These are phyloP conservation scores for Aspergillus pseudonomiae DNA, from an alignment of 2,329 filamentous ascomycete species.

Conservation along the genomic window DNA sequence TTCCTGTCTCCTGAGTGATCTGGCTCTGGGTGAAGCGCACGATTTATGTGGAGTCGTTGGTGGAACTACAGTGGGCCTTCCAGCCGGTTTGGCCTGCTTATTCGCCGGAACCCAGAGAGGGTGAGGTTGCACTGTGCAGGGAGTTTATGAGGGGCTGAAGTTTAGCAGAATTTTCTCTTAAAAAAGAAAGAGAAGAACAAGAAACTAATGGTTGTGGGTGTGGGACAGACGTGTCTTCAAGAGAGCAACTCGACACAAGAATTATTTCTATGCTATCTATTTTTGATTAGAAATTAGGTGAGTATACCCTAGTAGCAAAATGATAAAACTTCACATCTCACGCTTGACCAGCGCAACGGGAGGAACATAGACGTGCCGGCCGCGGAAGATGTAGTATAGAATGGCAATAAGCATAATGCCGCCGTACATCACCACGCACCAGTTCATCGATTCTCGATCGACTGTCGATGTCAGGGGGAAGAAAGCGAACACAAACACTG, in stretches of 20 bases:
- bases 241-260: neutral
- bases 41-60: neutral
- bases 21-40: neutral
- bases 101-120: neutral
- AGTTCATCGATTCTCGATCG: slow-evolving; percentile 43
- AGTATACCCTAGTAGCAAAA: neutral
- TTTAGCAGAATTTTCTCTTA: neutral
- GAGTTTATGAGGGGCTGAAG: neutral
- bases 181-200: neutral
- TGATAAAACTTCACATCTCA: slow-evolving; percentile 9
- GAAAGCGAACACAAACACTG: slow-evolving; percentile 43
- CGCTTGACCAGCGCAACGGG: slow-evolving; percentile 30
- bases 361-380: slow-evolving; percentile 37
- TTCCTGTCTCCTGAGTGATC: neutral
- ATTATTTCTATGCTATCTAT: neutral
- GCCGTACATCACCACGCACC: slow-evolving; percentile 41
- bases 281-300: neutral
- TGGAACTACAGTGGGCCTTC: neutral
- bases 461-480: slow-evolving; percentile 37
- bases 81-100: neutral
- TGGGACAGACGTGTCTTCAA: neutral
- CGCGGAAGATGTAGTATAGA: slow-evolving; percentile 39
- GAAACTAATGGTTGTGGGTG: neutral
- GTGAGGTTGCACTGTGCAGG: neutral
- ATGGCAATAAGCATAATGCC: slow-evolving; percentile 40